Evolutionary conservation across 768 basidiomycete species (phyloP).

Genomic region (Phlebiopsis flavidoalba): DNA sequence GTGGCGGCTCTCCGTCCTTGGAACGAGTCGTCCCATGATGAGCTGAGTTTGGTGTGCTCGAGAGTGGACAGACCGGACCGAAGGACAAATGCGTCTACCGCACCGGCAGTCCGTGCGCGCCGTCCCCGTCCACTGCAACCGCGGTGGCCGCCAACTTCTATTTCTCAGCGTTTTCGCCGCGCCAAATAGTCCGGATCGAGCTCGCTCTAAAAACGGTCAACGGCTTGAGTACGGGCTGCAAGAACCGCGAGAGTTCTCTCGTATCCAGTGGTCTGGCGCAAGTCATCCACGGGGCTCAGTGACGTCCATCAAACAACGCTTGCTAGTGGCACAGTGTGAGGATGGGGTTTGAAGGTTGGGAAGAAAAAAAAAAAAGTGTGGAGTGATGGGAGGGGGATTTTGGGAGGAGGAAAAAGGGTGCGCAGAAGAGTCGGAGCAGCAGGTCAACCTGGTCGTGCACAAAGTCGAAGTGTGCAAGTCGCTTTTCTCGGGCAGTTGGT

Average conservation of each 20-base stretch:
- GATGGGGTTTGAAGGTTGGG: too few species aligned
- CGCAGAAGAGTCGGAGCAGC: too few species aligned
- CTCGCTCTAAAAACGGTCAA: slow-evolving; percentile 38
- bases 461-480: too few species aligned
- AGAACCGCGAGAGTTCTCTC: slow-evolving; percentile 78
- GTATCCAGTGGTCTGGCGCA: slow-evolving; percentile 74
- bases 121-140: slow-evolving; percentile 49
- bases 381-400: too few species aligned
- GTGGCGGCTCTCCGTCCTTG: slow-evolving; percentile 52
- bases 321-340: too few species aligned
- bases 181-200: slow-evolving; percentile 52
- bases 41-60: slow-evolving; percentile 85
- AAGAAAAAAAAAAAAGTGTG: too few species aligned
- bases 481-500: too few species aligned
- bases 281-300: slow-evolving; percentile 80
- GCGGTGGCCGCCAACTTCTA: slow-evolving; percentile 42
- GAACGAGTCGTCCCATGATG: slow-evolving; percentile 19
- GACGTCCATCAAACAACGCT: slow-evolving; percentile 52
- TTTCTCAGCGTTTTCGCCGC: slow-evolving; percentile 61
- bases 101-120: slow-evolving; percentile 56
- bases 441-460: too few species aligned
- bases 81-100: slow-evolving; percentile 39
- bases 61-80: slow-evolving; percentile 48
- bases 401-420: too few species aligned
- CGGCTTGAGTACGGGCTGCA: slow-evolving; percentile 51